Conservation (phyloP, 1,284 basidiomycete genomes). For the Sphagnurus paluster region DNA sequence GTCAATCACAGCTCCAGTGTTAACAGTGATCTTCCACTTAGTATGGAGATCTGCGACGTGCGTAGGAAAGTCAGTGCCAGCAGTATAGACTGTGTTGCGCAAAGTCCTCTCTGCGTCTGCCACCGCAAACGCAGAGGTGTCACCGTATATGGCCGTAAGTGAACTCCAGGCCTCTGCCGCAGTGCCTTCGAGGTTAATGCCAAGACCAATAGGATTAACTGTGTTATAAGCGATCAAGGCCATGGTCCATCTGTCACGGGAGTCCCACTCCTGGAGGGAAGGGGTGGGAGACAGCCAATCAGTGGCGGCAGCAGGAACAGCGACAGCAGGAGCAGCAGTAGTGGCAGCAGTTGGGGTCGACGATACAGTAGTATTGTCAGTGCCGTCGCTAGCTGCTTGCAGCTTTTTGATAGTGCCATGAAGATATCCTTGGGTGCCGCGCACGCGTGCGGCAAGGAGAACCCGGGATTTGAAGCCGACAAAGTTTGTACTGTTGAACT, state of each 20-base stretch:
- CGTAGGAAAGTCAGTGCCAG: neutral
- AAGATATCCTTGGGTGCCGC: neutral
- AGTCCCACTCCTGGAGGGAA: conserved; percentile 8
- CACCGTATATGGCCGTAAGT: conserved; percentile 8
- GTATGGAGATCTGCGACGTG: neutral
- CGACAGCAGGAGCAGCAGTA: neutral
- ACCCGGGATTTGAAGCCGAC: conserved; percentile 13
- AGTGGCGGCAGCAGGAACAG: neutral
- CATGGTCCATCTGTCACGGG: conserved; percentile 15
- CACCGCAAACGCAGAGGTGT: neutral
- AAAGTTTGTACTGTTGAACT: conserved; percentile 20
- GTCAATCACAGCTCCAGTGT: neutral
- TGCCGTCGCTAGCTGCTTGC: too few species aligned
- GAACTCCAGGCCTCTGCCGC: conserved; percentile 18
- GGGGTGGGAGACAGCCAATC: neutral
- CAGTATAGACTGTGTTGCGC: neutral
- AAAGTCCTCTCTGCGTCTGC: neutral
- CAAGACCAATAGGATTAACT: conserved; percentile 2
- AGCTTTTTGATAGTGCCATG: neutral
- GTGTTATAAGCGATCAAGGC: conserved; percentile 19
- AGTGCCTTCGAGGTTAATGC: neutral
- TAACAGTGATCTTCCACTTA: neutral
- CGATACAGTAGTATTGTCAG: too few species aligned
- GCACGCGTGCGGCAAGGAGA: conserved; percentile 1
- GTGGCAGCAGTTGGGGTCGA: neutral